These are phyloP conservation scores for Tolypocladium pustulatum DNA, from an alignment of 2,329 filamentous ascomycete genomes.

Conservation along the genomic window DNA sequence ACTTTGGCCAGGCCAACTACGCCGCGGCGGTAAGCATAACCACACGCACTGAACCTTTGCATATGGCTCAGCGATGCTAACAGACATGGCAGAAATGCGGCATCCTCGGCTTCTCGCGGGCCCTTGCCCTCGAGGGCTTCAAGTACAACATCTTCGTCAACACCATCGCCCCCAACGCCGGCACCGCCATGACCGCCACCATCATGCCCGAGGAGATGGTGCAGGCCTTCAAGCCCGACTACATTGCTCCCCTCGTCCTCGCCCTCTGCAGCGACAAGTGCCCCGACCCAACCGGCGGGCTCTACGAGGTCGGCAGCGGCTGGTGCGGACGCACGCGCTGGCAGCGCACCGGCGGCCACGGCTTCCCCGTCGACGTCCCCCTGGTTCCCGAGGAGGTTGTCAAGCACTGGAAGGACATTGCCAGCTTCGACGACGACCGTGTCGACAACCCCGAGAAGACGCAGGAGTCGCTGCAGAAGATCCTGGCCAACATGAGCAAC, in stretches of 20 bases:
- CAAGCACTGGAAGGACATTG: conserved; percentile 66
- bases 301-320: conserved; percentile 92
- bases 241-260: conserved; percentile 87
- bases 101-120: conserved; percentile 90
- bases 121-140: conserved; percentile 81
- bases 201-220: conserved; percentile 96
- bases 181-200: conserved; percentile 87
- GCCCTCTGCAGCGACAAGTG: conserved; percentile 78
- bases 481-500: conserved; percentile 77
- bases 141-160: conserved; percentile 99
- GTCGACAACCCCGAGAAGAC: conserved; percentile 77
- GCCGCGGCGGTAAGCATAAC: conserved; percentile 60
- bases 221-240: conserved; percentile 98
- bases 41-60: background rate
- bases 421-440: conserved; percentile 78
- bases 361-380: conserved; percentile 78
- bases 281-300: conserved; percentile 71
- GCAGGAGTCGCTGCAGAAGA: conserved; percentile 66
- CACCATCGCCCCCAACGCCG: conserved; percentile 95
- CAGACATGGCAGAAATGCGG: conserved; percentile 57
- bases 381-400: conserved; percentile 78
- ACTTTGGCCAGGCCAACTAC: conserved; percentile 98
- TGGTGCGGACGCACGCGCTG: conserved; percentile 90
- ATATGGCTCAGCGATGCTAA: background rate
- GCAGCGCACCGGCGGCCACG: conserved; percentile 83